These are phyloP conservation scores for Histomonas meleagridis DNA, from an alignment of 208 protist genomes.

Conservation along the genomic window DNA sequence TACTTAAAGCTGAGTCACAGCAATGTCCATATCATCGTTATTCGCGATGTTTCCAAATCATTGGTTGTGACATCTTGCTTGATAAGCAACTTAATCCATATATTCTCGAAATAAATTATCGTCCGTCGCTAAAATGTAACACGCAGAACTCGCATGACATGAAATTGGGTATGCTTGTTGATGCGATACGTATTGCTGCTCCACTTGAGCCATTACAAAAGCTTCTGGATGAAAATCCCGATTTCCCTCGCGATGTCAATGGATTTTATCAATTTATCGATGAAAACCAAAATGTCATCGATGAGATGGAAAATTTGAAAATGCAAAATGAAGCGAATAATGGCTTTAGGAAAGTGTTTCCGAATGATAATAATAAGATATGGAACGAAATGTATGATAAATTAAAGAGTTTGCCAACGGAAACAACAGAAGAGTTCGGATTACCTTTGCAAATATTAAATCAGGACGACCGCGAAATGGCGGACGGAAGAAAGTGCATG, in stretches of 20 bases:
- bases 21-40: not conserved
- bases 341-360: not conserved
- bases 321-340: not conserved
- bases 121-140: not conserved
- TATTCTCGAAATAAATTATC: not conserved
- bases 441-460: no score
- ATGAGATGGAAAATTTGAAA: not conserved
- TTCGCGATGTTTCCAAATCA: not conserved
- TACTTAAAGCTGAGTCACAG: not conserved
- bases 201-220: not conserved
- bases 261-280: not conserved
- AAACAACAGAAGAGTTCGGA: not conserved
- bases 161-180: not conserved
- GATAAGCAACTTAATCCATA: not conserved
- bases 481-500: no score
- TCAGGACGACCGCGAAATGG: no score
- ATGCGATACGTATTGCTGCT: not conserved
- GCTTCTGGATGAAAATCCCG: not conserved
- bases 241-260: not conserved
- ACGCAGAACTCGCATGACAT: not conserved
- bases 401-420: not conserved
- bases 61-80: not conserved
- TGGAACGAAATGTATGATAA: not conserved
- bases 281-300: not conserved
- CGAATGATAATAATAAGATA: not conserved